These are phyloP conservation scores for Chrysanthemum lavandulifolium DNA, from an alignment of 129 eudicot genomes.

Conservation along the genomic window DNA sequence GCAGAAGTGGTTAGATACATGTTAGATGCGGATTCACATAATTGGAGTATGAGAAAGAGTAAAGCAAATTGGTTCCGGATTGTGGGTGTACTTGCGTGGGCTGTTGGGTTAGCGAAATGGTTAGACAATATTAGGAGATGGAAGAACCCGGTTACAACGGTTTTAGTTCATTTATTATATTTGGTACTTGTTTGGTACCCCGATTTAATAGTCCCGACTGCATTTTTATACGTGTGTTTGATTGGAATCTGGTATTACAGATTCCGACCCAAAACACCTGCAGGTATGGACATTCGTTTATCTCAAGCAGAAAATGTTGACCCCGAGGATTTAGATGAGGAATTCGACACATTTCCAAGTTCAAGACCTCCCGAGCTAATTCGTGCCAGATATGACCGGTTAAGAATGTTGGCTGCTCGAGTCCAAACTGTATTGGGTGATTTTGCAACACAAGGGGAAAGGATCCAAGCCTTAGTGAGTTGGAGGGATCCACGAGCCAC, in stretches of 20 bases:
- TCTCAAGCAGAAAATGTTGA: conserved; percentile 92
- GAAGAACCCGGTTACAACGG: conserved; percentile 86
- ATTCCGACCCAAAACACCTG: conserved; percentile 88
- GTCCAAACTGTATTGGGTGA: conserved; percentile 97
- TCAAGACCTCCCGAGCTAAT: conserved; percentile 80
- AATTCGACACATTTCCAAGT: conserved; percentile 94
- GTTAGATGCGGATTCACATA: conserved; percentile 93
- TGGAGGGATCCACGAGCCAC: conserved; percentile 99
- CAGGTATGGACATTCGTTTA: conserved; percentile 89
- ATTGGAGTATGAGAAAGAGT: conserved; percentile 97
- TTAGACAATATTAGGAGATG: conserved; percentile 80
- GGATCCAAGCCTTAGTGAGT: conserved; percentile 93
- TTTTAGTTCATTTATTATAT: conserved; percentile 77
- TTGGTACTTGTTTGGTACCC: conserved; percentile 97
- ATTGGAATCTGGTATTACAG: conserved; percentile 94
- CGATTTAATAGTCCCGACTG: conserved; percentile 87
- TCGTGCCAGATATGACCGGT: conserved; percentile 73
- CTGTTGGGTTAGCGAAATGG: conserved; percentile 95
- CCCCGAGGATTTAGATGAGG: conserved; percentile 92
- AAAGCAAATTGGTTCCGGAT: conserved; percentile 96
- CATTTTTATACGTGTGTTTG: conserved; percentile 67
- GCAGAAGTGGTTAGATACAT: conserved; percentile 85
- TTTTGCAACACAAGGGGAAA: conserved; percentile 95
- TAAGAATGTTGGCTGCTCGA: conserved; percentile 84
- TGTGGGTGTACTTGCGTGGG: conserved; percentile 93